Base-by-base conservation (phyloP, 2,329 filamentous ascomycete species). In the Talaromyces sp. region DNA sequence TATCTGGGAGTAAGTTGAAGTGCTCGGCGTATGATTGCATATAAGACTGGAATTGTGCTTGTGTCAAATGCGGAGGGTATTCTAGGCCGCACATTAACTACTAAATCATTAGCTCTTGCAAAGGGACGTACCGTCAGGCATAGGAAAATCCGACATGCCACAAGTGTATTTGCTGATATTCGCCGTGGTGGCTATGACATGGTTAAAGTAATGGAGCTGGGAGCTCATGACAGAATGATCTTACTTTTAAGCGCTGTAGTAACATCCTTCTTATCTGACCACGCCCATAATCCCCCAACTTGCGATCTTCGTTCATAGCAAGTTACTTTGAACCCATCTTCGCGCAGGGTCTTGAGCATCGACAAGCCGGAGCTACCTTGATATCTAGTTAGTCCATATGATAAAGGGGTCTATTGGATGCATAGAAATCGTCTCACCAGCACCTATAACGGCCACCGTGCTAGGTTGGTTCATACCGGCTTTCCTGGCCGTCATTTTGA, bases 261-360 rank as follows among this genome's bases (percentile, higher is more conserved):
- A 63, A 74, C 73, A 1, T 67, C 66, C 11, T 72, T 69, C 58
- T 82, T 77, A 0, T 77, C 72, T 1, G 77, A 76, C 65, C 78
- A 80, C 2, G 77, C 76, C 81, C 80, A 83, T 2, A 83, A 71
- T 0, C 80, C 80, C n/a, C 80, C 80, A 17, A 81, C 77, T 47
- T 75, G 73, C 11, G 68, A 67, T n/a, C 78, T 70, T 22, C 76
- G 72, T 70, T 82, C 79, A 61, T 75, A 81, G 1, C 73, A 70
- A 1, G 76, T 79, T 3, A 76, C 79, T n/a, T 75, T 70, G 67
- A 82, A 82, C 1, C 80, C 80, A 71, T 80, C 79, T 64, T 81
- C 80, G 11, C 74, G 73, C 10, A 82, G 70, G 2, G 75, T 78
- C 69, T 83, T 82, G 40, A 78, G 40, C 60, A 62, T 62, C 15